These are phyloP conservation scores for Hordeum marinum DNA, from an alignment of 176 grass and related monocot species.

Conservation along the genomic window DNA sequence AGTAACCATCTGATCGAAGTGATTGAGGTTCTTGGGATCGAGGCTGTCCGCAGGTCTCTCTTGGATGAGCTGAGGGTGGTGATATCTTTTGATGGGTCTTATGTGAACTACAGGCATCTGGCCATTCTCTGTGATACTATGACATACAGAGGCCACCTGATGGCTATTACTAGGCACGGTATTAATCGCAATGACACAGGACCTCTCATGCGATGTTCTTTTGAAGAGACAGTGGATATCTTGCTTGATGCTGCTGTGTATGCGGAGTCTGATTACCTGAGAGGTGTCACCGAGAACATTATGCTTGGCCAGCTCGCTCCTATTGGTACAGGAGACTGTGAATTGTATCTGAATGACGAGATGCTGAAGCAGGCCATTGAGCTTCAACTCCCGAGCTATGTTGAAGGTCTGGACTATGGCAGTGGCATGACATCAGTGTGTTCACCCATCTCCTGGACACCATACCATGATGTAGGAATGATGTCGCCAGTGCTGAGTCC, in stretches of 20 bases:
- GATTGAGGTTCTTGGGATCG: constrained; percentile 95
- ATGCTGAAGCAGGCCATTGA: constrained; percentile 97
- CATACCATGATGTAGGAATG: constrained; percentile 84
- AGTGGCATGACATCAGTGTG: constrained; percentile 60
- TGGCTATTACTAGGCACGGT: constrained; percentile 93
- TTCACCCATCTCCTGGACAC: constrained; percentile 76
- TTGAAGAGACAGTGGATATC: constrained; percentile 93
- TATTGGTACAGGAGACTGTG: constrained; percentile 81
- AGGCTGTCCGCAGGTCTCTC: constrained; percentile 82
- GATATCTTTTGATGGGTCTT: constrained; percentile 97
- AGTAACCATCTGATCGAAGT: constrained; percentile 98
- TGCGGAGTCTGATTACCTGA: constrained; percentile 82
- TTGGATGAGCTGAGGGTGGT: constrained; percentile 92
- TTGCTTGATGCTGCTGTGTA: constrained; percentile 90
- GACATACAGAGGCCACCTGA: constrained; percentile 92
- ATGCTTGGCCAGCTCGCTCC: constrained; percentile 95
- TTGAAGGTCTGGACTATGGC: constrained; percentile 58
- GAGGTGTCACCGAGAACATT: constrained; percentile 95
- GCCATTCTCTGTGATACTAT: constrained; percentile 98
- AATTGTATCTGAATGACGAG: constrained; percentile 83
- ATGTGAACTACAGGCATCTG: constrained; percentile 92
- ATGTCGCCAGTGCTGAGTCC: constrained; percentile 95
- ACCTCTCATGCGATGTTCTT: constrained; percentile 90
- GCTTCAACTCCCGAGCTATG: constrained; percentile 86
- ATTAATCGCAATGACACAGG: constrained; percentile 95